phyloP scores from a whole-genome alignment of 176 grass and related monocot species.

The Chloris gayana region DNA sequence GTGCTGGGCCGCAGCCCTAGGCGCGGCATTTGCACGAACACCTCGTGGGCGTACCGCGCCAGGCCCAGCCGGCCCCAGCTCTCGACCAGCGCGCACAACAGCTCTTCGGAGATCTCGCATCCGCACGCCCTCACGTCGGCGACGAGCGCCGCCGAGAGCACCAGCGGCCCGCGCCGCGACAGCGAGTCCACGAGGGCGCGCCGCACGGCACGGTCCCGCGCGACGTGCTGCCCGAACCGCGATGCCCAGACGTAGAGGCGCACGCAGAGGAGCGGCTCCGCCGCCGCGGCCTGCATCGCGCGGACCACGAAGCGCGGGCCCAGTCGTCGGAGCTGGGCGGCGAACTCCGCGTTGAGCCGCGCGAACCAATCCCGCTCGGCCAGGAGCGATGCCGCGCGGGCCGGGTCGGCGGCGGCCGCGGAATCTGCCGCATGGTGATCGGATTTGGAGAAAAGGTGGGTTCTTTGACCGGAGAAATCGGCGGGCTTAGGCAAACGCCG shows the following conservation, averaged over 20 bases:
- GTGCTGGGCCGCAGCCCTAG: slow-evolving; percentile 61
- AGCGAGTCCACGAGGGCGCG: slow-evolving; percentile 60
- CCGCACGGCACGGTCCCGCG: slow-evolving; percentile 58
- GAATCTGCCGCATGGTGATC: neutral
- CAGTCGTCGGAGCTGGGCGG: slow-evolving; percentile 19
- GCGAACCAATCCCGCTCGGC: slow-evolving; percentile 56
- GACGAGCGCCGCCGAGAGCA: slow-evolving; percentile 58
- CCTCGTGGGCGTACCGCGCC: slow-evolving; percentile 68
- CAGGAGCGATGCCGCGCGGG: slow-evolving; percentile 47
- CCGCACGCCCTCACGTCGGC: slow-evolving; percentile 60
- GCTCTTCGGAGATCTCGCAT: slow-evolving; percentile 67
- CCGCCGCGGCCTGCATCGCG: slow-evolving; percentile 31
- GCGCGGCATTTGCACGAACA: slow-evolving; percentile 74
- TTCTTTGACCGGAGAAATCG: neutral
- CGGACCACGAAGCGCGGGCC: slow-evolving; percentile 58
- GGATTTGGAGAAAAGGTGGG: slow-evolving; percentile 13
- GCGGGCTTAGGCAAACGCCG: slow-evolving; percentile 4
- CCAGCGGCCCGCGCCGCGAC: slow-evolving; percentile 69
- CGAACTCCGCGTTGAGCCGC: slow-evolving; percentile 61
- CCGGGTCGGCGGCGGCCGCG: slow-evolving; percentile 53
- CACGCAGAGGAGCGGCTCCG: slow-evolving; percentile 52
- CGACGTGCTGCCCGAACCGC: slow-evolving; percentile 53
- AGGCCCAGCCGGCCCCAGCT: slow-evolving; percentile 79
- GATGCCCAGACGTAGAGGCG: slow-evolving; percentile 83
- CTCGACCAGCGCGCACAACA: slow-evolving; percentile 64